These are phyloP conservation scores for Rhodotorula sp. DNA, from an alignment of 1,284 basidiomycete species.

Conservation along the genomic window DNA sequence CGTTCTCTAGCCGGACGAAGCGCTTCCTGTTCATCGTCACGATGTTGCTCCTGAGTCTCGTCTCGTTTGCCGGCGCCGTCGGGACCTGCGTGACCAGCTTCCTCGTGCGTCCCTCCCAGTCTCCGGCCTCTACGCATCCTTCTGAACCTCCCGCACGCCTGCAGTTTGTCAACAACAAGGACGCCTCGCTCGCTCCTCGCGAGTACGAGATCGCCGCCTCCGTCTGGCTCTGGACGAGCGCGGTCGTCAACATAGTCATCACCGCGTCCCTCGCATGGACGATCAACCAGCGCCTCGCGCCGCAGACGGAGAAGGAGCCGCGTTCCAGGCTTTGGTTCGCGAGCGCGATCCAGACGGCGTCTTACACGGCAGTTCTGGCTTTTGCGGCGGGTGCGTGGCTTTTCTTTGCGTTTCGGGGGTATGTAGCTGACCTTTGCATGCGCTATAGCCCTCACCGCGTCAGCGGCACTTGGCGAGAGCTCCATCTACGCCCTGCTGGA, in stretches of 20 bases:
- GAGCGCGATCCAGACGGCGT: not conserved
- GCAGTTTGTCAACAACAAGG: not conserved
- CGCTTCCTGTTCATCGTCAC: not conserved
- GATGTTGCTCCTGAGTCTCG: not conserved
- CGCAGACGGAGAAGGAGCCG: not conserved
- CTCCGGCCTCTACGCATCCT: too few relatives aligned
- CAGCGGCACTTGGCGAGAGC: not conserved
- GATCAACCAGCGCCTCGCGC: not conserved
- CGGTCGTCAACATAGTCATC: slow-evolving; percentile 6
- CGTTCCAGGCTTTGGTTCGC: not conserved
- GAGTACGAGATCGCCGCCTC: not conserved
- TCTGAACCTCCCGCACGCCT: too few relatives aligned
- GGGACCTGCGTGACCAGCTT: not conserved
- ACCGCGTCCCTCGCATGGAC: not conserved
- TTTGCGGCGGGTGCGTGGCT: not conserved
- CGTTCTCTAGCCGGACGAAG: not conserved
- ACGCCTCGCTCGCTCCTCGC: not conserved
- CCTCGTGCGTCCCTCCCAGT: not conserved
- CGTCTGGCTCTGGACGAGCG: slow-evolving; percentile 9
- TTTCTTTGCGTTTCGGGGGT: not conserved
- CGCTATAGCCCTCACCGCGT: not conserved
- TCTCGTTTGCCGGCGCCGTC: slow-evolving; percentile 1
- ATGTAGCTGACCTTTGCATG: not conserved
- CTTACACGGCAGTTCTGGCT: not conserved
- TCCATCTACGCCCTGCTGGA: not conserved